Base-by-base conservation (phyloP, 1,139 yeast species). In the Saccharomycopsis hybrid region DNA sequence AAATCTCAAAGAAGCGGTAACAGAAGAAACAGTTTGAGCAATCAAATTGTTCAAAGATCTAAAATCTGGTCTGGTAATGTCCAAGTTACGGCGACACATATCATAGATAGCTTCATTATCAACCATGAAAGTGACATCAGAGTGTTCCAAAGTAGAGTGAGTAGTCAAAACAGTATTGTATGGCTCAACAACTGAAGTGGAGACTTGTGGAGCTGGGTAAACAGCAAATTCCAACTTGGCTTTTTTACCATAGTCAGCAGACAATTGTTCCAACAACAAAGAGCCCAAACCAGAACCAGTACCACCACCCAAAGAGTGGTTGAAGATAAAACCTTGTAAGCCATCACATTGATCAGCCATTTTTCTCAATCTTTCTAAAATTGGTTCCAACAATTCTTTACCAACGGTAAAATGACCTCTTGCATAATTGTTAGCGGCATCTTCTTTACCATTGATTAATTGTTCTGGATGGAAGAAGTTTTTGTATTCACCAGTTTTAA, bases 331-430 rank as follows among this genome's bases (percentile, higher is more conserved):
- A 55, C 98, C 98, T 73, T 92, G 98, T 63, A 92, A 79, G 49
- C 98, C 97, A 63, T 87, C 96, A 76, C 97, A 89, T 70, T 88
- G 95, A 70, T 92, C 98, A 45, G 97, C 80, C 79, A 90, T 89
- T 69, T 92, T 90, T 75, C 98, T 86, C 56, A 92, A 78, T 69
- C 97, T 85, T 68, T 92, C 98, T 73, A 89, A 80, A 55, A 90
- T 88, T 62, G 88, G 96, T 62, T 92, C 98, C 62, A 92, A 76
- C 61, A 92, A 73, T 69, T 90, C 97, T 74, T 95, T 87, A 56
- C 98, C 98, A 52, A 89, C 94, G 43, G 98, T 92, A 76, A 90
- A 92, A 70, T 92, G 97, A 63, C 98, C 98, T 74, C 97, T 87
- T 53, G 98, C 98, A 69, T 90, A 90, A 75, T 92, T 92, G 69